These are phyloP conservation scores for Albifimbria verrucaria DNA, from an alignment of 2,329 filamentous ascomycete species.

Conservation along the genomic window DNA sequence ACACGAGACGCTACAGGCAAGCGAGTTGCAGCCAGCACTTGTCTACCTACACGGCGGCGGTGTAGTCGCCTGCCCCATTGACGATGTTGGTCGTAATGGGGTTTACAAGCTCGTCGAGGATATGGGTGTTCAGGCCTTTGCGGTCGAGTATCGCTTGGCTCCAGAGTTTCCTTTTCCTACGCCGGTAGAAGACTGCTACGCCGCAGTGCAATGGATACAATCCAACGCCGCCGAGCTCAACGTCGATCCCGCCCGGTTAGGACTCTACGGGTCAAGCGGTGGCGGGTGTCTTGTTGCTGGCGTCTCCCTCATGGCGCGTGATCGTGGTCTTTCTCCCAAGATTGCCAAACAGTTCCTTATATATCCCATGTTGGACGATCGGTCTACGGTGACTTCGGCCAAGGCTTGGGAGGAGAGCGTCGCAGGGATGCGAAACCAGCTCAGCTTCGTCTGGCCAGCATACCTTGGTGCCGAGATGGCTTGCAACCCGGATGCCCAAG, in stretches of 20 bases:
- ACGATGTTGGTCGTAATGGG: constrained; percentile 19
- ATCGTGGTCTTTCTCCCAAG: constrained; percentile 19
- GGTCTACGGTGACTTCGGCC: constrained; percentile 11
- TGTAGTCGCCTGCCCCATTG: constrained; percentile 27
- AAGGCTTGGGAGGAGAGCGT: constrained; percentile 7
- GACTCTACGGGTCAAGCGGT: constrained; percentile 17
- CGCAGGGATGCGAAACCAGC: constrained; percentile 13
- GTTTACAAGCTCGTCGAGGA: constrained; percentile 17
- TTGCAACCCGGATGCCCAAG: constrained; percentile 5
- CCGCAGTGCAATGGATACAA: constrained; percentile 20
- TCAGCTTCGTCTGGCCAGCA: constrained; percentile 18
- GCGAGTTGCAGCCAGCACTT: constrained; percentile 20
- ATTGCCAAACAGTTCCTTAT: constrained; percentile 30
- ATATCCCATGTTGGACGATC: constrained; percentile 32
- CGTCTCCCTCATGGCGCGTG: constrained; percentile 36
- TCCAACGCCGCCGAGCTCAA: constrained; percentile 14
- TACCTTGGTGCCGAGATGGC: constrained; percentile 4
- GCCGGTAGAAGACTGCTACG: constrained; percentile 33
- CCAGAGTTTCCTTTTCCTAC: constrained; percentile 36
- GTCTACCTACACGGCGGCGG: constrained; percentile 40
- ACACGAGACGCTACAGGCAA: neutral
- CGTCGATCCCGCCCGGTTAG: constrained; percentile 16
- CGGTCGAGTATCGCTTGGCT: constrained; percentile 38
- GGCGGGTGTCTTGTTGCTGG: constrained; percentile 18
- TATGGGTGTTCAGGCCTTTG: constrained; percentile 30